Base-by-base conservation (phyloP, 1,284 basidiomycete species). In the Rhodofomes roseus region DNA sequence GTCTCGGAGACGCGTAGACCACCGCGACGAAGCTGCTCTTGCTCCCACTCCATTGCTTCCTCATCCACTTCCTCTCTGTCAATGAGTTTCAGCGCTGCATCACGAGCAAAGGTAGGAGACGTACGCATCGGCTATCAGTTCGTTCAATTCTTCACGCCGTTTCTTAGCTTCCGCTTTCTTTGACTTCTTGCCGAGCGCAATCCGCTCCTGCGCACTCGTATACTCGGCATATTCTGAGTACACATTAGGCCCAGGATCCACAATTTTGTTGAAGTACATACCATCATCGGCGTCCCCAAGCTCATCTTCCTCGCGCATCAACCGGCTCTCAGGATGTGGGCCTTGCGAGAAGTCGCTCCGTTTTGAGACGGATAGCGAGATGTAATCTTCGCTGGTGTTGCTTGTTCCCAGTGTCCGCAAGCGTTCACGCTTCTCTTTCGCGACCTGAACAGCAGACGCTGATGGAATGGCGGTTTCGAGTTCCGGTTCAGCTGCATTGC, bases 281-380 rank as follows among this genome's bases (percentile, higher is more conserved):
- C 93, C 93, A 67, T 97, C 95, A 58, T 96, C 95, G 0, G 90
- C 95, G 67, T 97, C 94, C 0, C 94, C 95, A 1, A 93, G 73
- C 66, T 96, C 93, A 71, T 98, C 95, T 46, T 73, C 95, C 73
- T 98, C 96, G 56, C 95, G 77, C 74, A 95, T 77, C 18, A 98
- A 76, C 18, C 95, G 81, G 68, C 92, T 95, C 66, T 93, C 92
- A 11, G 93, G 93, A 79, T 95, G 93, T n/a, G 93, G 92, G 0
- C 92, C 92, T 65, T 83, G 78, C 18, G 80, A 71, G 31, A 76
- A 74, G 29, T 86, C 82, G 50, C 74, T 68, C 63, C 80, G 73
- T 66, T 81, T 81, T 11, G 82, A 80, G 1, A 93, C 80, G 11
- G 89, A 87, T 11, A 98, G 76, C 0, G 94, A 92, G 36, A 98